Conservation (phyloP, 345 rosid species). For the Brassica incana region DNA sequence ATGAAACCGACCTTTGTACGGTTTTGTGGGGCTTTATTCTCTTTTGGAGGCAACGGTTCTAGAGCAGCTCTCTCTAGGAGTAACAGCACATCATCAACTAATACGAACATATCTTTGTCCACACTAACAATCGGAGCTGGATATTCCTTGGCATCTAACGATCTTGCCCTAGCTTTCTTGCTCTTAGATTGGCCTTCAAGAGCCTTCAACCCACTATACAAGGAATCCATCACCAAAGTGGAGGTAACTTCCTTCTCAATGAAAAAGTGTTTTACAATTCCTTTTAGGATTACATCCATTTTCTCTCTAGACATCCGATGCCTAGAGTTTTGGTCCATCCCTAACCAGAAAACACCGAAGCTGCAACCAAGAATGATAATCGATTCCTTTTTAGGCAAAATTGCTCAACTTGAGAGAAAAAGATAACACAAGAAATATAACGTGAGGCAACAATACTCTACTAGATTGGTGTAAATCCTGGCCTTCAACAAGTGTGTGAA, state of each 20-base stretch:
- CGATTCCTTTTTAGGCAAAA: conserved; percentile 9
- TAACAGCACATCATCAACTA: conserved; percentile 85
- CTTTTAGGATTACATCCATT: conserved; percentile 77
- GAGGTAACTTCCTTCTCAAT: conserved; percentile 98
- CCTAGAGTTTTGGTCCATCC: conserved; percentile 75
- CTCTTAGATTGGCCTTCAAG: conserved; percentile 83
- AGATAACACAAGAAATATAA: conserved; percentile 14
- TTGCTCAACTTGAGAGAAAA: conserved; percentile 22
- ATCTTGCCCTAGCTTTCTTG: conserved; percentile 61
- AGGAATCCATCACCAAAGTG: conserved; percentile 99
- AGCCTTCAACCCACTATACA: conserved; percentile 96
- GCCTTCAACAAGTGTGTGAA: conserved; percentile 38
- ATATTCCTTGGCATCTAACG: conserved; percentile 64
- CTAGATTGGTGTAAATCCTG: conserved; percentile 33
- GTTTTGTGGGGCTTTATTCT: conserved; percentile 86
- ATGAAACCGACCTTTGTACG: conserved; percentile 73
- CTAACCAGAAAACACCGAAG: conserved; percentile 85
- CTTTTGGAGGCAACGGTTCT: conserved; percentile 92
- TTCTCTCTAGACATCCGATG: conserved; percentile 85
- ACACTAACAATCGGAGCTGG: conserved; percentile 78
- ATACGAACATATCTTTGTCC: conserved; percentile 81
- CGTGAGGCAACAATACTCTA: conserved; percentile 30
- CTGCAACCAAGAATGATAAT: conserved; percentile 52
- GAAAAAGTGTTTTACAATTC: conserved; percentile 90
- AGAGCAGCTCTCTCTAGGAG: conserved; percentile 82